Base-by-base conservation (phyloP, 305 asterid species). In the Fraxinus ornus region DNA sequence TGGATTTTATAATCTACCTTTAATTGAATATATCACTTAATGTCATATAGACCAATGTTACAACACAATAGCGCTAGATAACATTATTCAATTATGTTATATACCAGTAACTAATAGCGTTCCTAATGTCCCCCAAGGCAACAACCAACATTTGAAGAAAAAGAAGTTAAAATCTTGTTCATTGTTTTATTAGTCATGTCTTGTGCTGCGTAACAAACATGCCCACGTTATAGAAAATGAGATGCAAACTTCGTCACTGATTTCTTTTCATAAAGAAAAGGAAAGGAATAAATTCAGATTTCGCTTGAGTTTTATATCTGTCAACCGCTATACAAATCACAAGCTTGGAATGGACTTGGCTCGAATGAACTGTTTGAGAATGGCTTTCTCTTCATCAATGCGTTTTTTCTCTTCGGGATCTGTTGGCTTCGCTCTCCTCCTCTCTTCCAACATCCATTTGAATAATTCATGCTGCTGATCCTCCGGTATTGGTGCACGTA, bases 381-480 rank as follows among this genome's bases (percentile, higher is more conserved):
- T 36, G 76, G 93, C 94, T 83, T 94, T 95, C 88, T 94, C 99
- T 88, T 91, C 99, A 26, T 95, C 98, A 32, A 90, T 91, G 70
- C 88, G 92, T 37, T 84, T 94, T 83, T 81, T 94, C 94, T 95
- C 99, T 80, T 88, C 94, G 0, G 90, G 83, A 22, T 93, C 93
- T 88, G 73, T 88, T 41, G 97, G 94, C 86, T 91, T 90, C 82
- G 84, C 80, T 85, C 88, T 94, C 83, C 99, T 92, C 92, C 90
- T 93, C 90, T 95, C 97, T 84, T 93, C 97, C 74, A 95, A 86
- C 62, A 95, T 84, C 99, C 98, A 95, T 86, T 90, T 92, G 85
- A 90, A 89, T 78, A 95, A 84, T 79, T 93, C 97, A 5, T 89
- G 92, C 77, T 92, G 98, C 85, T 90, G 93, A 75, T 87, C 90